Evolutionary conservation across 192 early-diverging fungal genomes (phyloP), one percentile per base, ranked within the genome.

Genomic region (Endogone sp.): DNA sequence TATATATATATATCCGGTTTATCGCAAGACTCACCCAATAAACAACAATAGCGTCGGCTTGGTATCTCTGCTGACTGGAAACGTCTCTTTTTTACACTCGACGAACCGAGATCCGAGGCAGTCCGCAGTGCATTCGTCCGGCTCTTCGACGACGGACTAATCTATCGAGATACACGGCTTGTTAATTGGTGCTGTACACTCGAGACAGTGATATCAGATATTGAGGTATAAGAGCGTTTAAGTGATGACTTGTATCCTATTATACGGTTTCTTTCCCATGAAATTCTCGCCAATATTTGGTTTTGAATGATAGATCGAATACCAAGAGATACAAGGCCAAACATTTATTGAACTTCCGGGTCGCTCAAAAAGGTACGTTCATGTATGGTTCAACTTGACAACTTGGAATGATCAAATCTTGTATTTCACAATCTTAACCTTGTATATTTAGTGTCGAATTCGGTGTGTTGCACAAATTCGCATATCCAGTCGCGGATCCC

Each of bases 141-240:
- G 44, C 74, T 99, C 29, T 95, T 91, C 72, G 84, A 94, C 27
- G 92, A 95, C 60, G 94, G 94, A 2, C 80, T 94, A 32, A 86
- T 99, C 30, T 99, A 98, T 79, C 85, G 97, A 31, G 92, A 89
- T 27, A 97, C 95, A 8, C 85, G 91, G 27, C 84, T 99, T 49
- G 95, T 99, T 61, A 97, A 97, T 77, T 99, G 97, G 96, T 95
- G 93, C 74, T 95, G 94, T 59, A 89, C 89, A 2, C 77, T 99
- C 30, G 93, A 94, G 68, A 99, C 94, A 20, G 97, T 94, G 0
- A 90, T 99, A 44, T 99, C 97, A 3, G 97, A 98, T 70, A 91
- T 99, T 66, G 97, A 99, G 82, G 82, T 83, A 77, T 62, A 30
- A 29, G 44, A 55, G 24, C 55, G 56, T 37, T n/a, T n/a, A n/a